Percentiles rank a stretch among this genome's conserved stretches.
phyloP scores from a whole-genome alignment of 306 rosid species.

The Lathyrus tuberosus region DNA sequence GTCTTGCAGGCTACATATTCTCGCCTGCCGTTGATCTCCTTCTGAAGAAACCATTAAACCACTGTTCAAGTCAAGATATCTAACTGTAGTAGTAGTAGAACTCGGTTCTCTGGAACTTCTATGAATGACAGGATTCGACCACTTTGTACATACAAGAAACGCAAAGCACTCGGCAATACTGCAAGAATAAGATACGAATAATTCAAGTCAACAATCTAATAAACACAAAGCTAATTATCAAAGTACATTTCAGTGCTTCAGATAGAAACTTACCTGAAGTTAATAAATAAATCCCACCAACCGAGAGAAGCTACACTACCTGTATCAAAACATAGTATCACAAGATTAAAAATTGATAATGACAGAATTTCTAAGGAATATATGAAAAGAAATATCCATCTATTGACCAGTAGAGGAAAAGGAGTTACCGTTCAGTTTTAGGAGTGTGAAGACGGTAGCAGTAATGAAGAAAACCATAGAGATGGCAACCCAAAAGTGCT shows the following conservation, averaged over 20 bases:
- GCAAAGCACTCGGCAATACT: slow-evolving; percentile 96
- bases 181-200: slow-evolving; percentile 41
- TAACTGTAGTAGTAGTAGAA: slow-evolving; percentile 56
- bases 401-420: slow-evolving; percentile 25
- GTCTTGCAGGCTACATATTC: slow-evolving; percentile 90
- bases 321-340: slow-evolving; percentile 44
- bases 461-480: slow-evolving; percentile 98
- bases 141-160: slow-evolving; percentile 98
- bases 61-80: slow-evolving; percentile 91
- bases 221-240: slow-evolving; percentile 31
- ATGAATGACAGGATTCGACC: slow-evolving; percentile 97
- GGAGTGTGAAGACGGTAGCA: slow-evolving; percentile 86
- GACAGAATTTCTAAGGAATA: slow-evolving; percentile 7
- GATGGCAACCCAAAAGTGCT: slow-evolving; percentile 99
- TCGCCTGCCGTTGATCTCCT: slow-evolving; percentile 62
- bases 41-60: slow-evolving; percentile 78
- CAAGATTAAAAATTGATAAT: slow-evolving; percentile 4
- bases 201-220: slow-evolving; percentile 33
- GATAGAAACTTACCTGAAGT: slow-evolving; percentile 70
- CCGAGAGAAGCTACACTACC: slow-evolving; percentile 92
- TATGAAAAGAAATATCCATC: slow-evolving; percentile 2
- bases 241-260: slow-evolving; percentile 34
- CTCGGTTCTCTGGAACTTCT: slow-evolving; percentile 74
- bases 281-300: slow-evolving; percentile 99
- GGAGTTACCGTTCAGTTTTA: slow-evolving; percentile 79